phyloP scores from a whole-genome alignment of 352 stramenopile species.

The Plasmopara muralis region DNA sequence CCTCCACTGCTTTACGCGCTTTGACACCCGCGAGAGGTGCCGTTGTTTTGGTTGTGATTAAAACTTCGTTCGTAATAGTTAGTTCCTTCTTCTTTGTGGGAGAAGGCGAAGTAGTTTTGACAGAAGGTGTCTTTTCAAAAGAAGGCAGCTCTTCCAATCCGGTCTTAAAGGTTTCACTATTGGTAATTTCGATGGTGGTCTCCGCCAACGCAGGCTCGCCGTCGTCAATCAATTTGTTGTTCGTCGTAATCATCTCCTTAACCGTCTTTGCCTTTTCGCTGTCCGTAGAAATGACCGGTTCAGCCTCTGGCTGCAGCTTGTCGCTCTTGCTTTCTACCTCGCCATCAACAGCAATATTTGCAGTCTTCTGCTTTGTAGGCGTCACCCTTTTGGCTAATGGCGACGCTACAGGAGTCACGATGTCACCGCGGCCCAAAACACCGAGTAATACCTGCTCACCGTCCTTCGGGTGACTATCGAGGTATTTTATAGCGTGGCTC shows the following conservation, averaged over 20 bases:
- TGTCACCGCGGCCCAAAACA: slow-evolving; percentile 15
- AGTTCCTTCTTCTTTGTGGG: neutral
- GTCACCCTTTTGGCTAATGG: slow-evolving; percentile 11
- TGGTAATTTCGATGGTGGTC: neutral
- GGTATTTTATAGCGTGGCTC: slow-evolving; percentile 35
- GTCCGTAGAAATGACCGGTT: slow-evolving; percentile 9
- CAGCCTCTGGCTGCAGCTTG: slow-evolving; percentile 17
- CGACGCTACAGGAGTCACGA: slow-evolving; percentile 11
- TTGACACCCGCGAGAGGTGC: slow-evolving; percentile 5
- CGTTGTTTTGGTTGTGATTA: slow-evolving; percentile 9
- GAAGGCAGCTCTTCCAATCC: neutral
- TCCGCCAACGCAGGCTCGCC: neutral
- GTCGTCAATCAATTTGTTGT: slow-evolving; percentile 18
- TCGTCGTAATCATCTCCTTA: slow-evolving; percentile 12
- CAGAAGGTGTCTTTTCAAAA: neutral
- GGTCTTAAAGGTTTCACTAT: slow-evolving; percentile 8
- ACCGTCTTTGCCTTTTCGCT: slow-evolving; percentile 9
- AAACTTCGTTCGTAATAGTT: slow-evolving; percentile 3
- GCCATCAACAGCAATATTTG: neutral
- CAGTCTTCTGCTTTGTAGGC: slow-evolving; percentile 10
- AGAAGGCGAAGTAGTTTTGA: neutral
- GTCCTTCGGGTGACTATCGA: slow-evolving; percentile 30
- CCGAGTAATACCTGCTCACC: slow-evolving; percentile 32
- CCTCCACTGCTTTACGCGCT: slow-evolving; percentile 27
- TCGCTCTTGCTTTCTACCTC: neutral